Base-by-base conservation (phyloP, 495 filamentous ascomycete species). In the Podospora appendiculata region DNA sequence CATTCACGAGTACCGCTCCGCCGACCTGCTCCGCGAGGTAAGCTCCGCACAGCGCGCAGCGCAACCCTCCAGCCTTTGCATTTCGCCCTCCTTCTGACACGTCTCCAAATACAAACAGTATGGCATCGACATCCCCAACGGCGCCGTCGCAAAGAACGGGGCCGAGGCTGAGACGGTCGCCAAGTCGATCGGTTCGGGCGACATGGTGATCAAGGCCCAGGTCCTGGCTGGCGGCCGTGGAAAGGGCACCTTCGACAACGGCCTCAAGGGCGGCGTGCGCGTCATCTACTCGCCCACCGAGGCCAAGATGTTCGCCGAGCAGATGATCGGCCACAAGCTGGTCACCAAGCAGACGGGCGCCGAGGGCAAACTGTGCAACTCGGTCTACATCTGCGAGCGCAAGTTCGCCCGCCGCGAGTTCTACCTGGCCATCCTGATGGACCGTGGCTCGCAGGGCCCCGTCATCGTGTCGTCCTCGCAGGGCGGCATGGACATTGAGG, bases 321-420 rank as follows among this genome's bases (percentile, higher is more conserved):
- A 98, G 75, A 98, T 98, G 93, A 96, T 98, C 73, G 93, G 93
- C 59, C 93, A 98, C 72, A 95, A 96, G 74, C 90, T 98, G 73
- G 84, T 98, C 72, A 98, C 93, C 70, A 98, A 98, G 82, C 93
- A 98, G 78, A 98, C 94, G 48, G 93, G 93, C 65, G 87, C 90
- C 53, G 76, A 68, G 55, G 93, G 93, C 66, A 89, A 92, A 68
- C 79, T 90, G 65, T 98, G 93, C 78, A 96, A 90, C 71, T 77
- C 89, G 50, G 93, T 98, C 61, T 96, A 93, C 76, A 96, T 98
- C 69, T 93, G 90, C 75, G 93, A 98, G 80, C 90, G 93, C 79
- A 98, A 98, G 79, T 98, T 97, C 62, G 93, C 93, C 60, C 90
- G 93, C 54, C 85, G 94, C 63, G 93, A 98, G 76, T 98, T 97